Evolutionary conservation across 345 rosid genomes (phyloP).

Genomic region (Eucalyptus fibrosa): DNA sequence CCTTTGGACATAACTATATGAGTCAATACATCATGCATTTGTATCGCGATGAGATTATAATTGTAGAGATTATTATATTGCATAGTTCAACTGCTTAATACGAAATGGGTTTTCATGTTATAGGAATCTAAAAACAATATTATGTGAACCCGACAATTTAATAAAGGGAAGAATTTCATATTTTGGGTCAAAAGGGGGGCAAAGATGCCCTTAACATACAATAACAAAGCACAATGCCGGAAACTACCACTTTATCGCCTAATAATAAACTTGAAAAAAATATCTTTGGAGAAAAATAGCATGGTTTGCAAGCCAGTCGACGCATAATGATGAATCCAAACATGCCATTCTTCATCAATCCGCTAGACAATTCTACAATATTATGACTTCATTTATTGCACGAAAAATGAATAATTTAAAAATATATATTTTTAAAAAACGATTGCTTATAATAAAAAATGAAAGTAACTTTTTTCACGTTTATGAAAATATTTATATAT

Average conservation of each 20-base stretch:
- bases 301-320: too few relatives aligned
- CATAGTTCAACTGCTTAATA: background rate
- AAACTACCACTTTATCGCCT: background rate
- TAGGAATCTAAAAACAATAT: background rate
- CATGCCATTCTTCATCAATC: too few relatives aligned
- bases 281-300: too few relatives aligned
- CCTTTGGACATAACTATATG: background rate
- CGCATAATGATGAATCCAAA: background rate
- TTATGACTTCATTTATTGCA: too few relatives aligned
- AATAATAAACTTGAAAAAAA: too few relatives aligned
- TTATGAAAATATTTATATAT: too few relatives aligned
- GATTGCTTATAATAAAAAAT: too few relatives aligned
- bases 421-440: fast-evolving
- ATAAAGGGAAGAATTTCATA: background rate
- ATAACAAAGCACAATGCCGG: background rate
- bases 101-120: background rate
- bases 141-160: background rate
- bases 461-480: too few relatives aligned
- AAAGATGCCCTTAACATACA: background rate
- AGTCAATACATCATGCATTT: background rate
- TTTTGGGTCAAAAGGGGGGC: background rate
- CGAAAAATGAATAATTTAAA: too few relatives aligned
- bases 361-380: too few relatives aligned
- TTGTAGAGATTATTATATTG: background rate
- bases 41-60: too few relatives aligned